phyloP scores from a whole-genome alignment of 495 filamentous ascomycete species.

The Cryomyces minteri region DNA sequence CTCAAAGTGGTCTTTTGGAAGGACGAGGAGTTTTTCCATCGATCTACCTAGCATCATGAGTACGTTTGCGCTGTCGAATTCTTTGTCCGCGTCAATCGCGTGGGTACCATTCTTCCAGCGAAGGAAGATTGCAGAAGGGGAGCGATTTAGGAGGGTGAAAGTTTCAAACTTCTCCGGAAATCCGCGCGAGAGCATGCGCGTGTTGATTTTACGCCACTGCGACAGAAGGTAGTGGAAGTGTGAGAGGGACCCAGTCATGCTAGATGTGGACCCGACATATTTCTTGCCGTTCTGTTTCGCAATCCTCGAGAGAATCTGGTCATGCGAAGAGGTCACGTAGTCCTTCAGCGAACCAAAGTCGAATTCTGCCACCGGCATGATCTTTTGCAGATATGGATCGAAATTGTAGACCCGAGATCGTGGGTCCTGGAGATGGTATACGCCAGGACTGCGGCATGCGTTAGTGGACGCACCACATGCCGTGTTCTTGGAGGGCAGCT shows the following conservation, averaged over 20 bases:
- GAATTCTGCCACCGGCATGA: slow-evolving; percentile 85
- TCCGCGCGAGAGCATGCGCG: slow-evolving; percentile 38
- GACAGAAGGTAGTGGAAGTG: slow-evolving; percentile 94
- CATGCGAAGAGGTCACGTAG: slow-evolving; percentile 80
- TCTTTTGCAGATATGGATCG: slow-evolving; percentile 75
- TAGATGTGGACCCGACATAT: slow-evolving; percentile 89
- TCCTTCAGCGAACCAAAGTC: slow-evolving; percentile 70
- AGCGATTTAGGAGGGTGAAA: slow-evolving; percentile 53
- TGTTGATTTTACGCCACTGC: slow-evolving; percentile 54
- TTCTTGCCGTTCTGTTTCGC: slow-evolving; percentile 51
- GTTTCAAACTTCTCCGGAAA: slow-evolving; percentile 39
- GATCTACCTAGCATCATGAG: slow-evolving; percentile 82
- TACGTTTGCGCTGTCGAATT: slow-evolving; percentile 71
- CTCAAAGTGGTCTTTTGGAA: slow-evolving; percentile 65
- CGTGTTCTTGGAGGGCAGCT: slow-evolving; percentile 3
- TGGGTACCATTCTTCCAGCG: slow-evolving; percentile 71
- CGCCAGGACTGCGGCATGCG: slow-evolving; percentile 41
- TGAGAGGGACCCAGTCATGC: slow-evolving; percentile 71
- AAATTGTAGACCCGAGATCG: slow-evolving; percentile 85
- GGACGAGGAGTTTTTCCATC: slow-evolving; percentile 89
- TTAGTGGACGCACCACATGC: neutral
- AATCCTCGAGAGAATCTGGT: slow-evolving; percentile 44
- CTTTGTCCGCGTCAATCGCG: slow-evolving; percentile 96
- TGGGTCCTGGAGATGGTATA: slow-evolving; percentile 81
- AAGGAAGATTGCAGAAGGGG: slow-evolving; percentile 66